A percentile compares a stretch with the other conserved stretches of the same genome.
phyloP scores from a whole-genome alignment of 352 stramenopile genomes.

The Aphanomyces euteiches region DNA sequence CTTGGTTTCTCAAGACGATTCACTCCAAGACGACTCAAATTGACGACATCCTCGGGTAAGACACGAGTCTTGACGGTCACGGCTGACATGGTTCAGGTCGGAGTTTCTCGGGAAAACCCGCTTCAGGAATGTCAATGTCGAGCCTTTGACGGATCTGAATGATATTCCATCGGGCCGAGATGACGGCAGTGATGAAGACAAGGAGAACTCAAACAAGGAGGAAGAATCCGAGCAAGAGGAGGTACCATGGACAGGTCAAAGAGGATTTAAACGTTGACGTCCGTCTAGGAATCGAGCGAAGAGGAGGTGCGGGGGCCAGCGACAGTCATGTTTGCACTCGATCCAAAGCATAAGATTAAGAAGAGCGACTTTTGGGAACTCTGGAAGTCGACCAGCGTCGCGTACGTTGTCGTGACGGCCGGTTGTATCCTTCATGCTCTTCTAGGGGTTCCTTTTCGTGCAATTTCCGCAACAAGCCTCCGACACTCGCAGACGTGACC shows the following conservation, averaged over 20 bases:
- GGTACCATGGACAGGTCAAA: background rate
- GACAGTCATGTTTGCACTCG: conserved; percentile 8
- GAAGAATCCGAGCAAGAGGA: background rate
- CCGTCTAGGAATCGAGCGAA: background rate
- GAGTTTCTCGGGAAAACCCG: conserved; percentile 27
- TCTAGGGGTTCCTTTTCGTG: conserved; percentile 71
- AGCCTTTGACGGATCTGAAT: conserved; percentile 14
- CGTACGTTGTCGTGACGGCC: conserved; percentile 16
- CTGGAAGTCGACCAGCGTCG: conserved; percentile 22
- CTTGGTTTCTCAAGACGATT: conserved; percentile 26
- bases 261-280: background rate
- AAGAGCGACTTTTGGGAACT: conserved; percentile 25
- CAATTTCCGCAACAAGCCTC: conserved; percentile 49
- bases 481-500: conserved; percentile 43
- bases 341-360: conserved; percentile 16
- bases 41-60: conserved; percentile 23
- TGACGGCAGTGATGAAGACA: background rate
- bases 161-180: conserved; percentile 12
- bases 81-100: background rate
- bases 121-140: conserved; percentile 23
- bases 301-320: background rate
- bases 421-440: background rate
- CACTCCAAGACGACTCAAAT: conserved; percentile 29
- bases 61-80: background rate
- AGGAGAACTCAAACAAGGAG: conserved; percentile 4